Evolutionary conservation across 345 rosid genomes (phyloP).

Genomic region (Populus euphratica): DNA sequence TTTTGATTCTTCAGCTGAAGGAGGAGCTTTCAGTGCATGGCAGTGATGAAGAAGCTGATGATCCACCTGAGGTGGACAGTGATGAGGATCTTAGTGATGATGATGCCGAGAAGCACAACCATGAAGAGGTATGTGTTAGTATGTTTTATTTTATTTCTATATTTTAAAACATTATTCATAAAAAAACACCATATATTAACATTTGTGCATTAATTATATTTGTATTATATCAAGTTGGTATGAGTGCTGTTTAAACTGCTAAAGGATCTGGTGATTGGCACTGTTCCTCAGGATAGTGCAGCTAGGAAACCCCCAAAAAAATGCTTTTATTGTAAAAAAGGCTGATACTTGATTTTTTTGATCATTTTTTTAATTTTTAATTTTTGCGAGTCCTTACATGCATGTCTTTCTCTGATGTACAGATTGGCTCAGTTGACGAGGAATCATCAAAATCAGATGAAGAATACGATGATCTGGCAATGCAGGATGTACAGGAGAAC

Average conservation of each 20-base stretch:
- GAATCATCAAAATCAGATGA: conserved; percentile 91
- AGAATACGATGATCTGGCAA: conserved; percentile 93
- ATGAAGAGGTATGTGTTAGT: conserved; percentile 59
- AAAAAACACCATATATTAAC: background rate
- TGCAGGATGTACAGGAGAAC: conserved; percentile 60
- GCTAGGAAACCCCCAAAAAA: background rate
- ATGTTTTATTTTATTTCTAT: background rate
- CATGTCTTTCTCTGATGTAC: conserved; percentile 5
- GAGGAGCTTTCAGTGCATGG: conserved; percentile 90
- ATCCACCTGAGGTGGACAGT: conserved; percentile 72
- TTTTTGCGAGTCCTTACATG: background rate
- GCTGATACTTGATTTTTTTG: too few relatives aligned
- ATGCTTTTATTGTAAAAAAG: background rate
- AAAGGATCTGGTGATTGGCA: background rate
- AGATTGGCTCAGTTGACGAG: conserved; percentile 99
- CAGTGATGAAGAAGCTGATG: conserved; percentile 95
- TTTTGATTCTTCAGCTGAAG: conserved; percentile 51
- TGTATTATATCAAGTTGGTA: background rate
- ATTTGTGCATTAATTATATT: background rate
- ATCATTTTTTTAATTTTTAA: too few relatives aligned
- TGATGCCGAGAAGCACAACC: conserved; percentile 47
- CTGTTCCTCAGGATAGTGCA: background rate
- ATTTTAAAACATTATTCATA: background rate
- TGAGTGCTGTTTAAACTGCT: background rate
- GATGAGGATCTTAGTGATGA: conserved; percentile 84